Conservation (phyloP, 768 basidiomycete species). For the Lentinus brumalis region DNA sequence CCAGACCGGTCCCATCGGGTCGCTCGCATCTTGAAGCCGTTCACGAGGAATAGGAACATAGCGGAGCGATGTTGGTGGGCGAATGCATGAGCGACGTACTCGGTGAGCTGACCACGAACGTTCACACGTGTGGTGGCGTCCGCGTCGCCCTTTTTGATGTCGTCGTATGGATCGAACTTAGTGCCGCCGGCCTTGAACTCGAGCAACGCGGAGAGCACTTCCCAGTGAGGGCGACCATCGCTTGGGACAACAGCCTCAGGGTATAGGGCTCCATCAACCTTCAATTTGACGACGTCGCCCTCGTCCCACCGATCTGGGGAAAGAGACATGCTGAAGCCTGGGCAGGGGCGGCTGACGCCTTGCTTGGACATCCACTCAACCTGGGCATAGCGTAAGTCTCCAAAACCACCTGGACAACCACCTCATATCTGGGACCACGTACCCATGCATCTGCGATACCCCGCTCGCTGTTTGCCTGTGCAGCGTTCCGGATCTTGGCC, state of each 20-base stretch:
- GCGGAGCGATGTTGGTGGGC: constrained; percentile 1
- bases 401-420: neutral
- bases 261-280: neutral
- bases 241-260: too few relatives aligned
- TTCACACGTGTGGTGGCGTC: neutral
- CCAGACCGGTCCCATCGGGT: constrained; percentile 6
- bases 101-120: neutral
- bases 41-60: neutral
- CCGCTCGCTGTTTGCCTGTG: neutral
- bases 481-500: neutral
- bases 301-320: neutral
- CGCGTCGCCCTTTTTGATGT: too few relatives aligned
- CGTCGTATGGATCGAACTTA: too few relatives aligned
- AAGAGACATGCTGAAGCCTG: neutral
- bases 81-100: neutral
- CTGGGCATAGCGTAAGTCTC: neutral
- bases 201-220: too few relatives aligned
- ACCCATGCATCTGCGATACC: neutral
- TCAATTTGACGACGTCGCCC: neutral
- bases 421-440: neutral
- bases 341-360: neutral
- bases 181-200: too few relatives aligned
- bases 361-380: neutral
- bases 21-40: neutral
- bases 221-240: too few relatives aligned